phyloP scores from a whole-genome alignment of 1,139 yeast genomes.

The Yamadazyma diddensiae region DNA sequence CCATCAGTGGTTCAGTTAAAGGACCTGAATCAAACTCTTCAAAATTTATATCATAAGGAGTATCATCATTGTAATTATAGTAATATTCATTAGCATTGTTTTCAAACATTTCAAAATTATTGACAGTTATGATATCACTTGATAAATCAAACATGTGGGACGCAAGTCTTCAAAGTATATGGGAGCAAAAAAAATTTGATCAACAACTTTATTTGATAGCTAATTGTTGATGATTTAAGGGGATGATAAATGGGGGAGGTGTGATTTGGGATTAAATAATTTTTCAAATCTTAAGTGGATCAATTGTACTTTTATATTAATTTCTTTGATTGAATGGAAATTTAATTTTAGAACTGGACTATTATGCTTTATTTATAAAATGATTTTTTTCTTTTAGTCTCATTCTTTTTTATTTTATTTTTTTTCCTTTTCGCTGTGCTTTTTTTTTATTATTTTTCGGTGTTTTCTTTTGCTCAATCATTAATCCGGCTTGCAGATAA shows the following conservation, averaged over 20 bases:
- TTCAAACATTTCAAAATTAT: conserved; percentile 14
- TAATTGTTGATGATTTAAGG: too few relatives aligned
- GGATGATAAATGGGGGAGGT: too few relatives aligned
- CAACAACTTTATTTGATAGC: too few relatives aligned
- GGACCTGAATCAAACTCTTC: conserved; percentile 8
- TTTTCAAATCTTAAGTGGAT: too few relatives aligned
- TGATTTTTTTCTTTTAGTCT: conserved; percentile 5
- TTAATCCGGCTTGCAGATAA: not conserved
- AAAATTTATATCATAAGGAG: conserved; percentile 7
- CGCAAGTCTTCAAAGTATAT: too few relatives aligned
- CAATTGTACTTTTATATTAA: too few relatives aligned
- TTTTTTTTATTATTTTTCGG: not conserved
- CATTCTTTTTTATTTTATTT: not conserved
- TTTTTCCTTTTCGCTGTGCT: not conserved
- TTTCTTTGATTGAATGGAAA: too few relatives aligned
- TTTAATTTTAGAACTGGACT: conserved; percentile 8
- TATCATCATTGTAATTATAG: conserved; percentile 5
- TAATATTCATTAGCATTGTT: conserved; percentile 11
- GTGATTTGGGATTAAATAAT: too few relatives aligned
- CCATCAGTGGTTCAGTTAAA: not conserved
- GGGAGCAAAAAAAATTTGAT: too few relatives aligned
- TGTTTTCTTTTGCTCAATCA: not conserved
- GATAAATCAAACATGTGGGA: conserved; percentile 14
- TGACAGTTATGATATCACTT: conserved; percentile 11
- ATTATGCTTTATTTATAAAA: conserved; percentile 8